Evolutionary conservation across 176 grass and related monocot genomes (phyloP), one percentile per base, ranked within the genome.

Genomic region (Thinopyrum elongatum): DNA sequence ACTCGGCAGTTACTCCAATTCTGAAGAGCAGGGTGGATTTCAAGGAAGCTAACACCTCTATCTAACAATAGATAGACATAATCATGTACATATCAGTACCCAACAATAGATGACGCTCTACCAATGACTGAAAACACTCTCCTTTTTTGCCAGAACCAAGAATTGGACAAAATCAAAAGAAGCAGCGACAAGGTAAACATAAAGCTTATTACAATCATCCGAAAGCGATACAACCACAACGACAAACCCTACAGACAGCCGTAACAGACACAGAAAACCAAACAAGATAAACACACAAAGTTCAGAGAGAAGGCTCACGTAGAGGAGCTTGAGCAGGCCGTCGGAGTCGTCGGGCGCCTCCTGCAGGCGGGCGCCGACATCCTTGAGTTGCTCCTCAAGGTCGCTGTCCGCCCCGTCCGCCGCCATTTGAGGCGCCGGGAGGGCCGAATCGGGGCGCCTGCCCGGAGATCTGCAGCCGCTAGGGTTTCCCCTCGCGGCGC

Each of bases 291-390:
- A 76, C 28, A 51, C 3, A 47, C 10, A 34, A 60, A 77, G 61
- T 6, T 33, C 5, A 28, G 72, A 55, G 5, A 87, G 75, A 34
- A 59, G 68, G 14, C 78, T 87, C 82, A 95, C 93, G n/a, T 75
- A 22, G 66, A 95, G 91, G 82, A 95, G 90, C 25, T 76, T 63
- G 61, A 95, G 86, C 25, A 95, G 86, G 59, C 86, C 86, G 13
- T 85, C 77, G 28, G 65, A 62, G 53, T 63, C 86, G 69, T 71
- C 73, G 19, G 90, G 88, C 8, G 78, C 86, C 61, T 89, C 81
- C 64, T 38, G 67, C 8, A 95, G 88, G 60, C 86, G 82, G 19
- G 55, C 75, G 65, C 90, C 93, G 46, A 91, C 78, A 35, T 80
- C 88, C 83, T 84, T 83, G 47, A 91, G 77, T 36, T 69, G 77